Base-by-base conservation (phyloP, 495 filamentous ascomycete species). In the Hyaloscypha bicolor region DNA sequence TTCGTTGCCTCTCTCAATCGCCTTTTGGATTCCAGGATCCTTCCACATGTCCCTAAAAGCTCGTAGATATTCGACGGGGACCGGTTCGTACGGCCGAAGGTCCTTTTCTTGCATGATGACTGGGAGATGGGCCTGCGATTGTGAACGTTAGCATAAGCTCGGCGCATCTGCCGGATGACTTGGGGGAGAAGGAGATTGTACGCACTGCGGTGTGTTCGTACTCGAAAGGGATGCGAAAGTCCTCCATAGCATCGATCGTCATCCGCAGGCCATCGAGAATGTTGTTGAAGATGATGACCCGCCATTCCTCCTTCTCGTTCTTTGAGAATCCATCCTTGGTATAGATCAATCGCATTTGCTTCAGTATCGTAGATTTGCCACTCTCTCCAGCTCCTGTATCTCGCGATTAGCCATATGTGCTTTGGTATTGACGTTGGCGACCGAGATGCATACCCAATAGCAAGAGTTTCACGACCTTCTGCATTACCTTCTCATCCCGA, bases 301-400 rank as follows among this genome's bases (percentile, higher is more conserved):
- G 91, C 78, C 92, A 96, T 79, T 97, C 93, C 69, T 94, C 88
- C 71, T 94, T 91, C 77, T 99, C 95, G 70, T 88, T 90, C 71
- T 94, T 88, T 53, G 91, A 92, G 77, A 97, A 98, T 25, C 96
- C 95, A 55, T 73, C 71, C 76, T 92, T 87, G 51, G 93, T 90
- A 75, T 99, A 94, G 72, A 99, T 98, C 78, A 99, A 89, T 74
- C 94, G 93, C 95, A 99, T 99, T 83, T 99, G 95, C 82, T 99
- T 99, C 61, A 99, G 86, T 66, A 99, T 94, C 6, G 95, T 99
- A 9, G 95, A 99, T 77, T 99, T 99, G 53, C 95, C 95, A 33
- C 93, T 97, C 81, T 99, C 95, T 73, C 95, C 95, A 73, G 95
- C 95, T 76, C 95, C 95, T 98, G 76, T 65, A 57, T 25, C 60